Evolutionary conservation across 495 filamentous ascomycete genomes (phyloP).

Genomic region (Staphylotrichum tortipilum): DNA sequence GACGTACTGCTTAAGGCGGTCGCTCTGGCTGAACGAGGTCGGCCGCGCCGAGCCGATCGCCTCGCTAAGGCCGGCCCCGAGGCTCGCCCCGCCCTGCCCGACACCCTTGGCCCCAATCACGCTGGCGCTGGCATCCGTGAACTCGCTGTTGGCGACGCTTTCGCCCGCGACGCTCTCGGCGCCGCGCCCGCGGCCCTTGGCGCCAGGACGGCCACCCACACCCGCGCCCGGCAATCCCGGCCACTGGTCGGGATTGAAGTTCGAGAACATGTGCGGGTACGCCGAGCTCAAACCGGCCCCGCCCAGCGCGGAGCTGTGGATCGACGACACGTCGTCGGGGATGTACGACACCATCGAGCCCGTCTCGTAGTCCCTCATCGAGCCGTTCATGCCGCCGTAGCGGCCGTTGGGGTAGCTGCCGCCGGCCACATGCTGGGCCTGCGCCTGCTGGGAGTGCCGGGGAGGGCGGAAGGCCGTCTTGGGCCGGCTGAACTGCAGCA

Average conservation of each 20-base stretch:
- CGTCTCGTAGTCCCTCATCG: conserved; percentile 68
- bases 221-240: conserved; percentile 64
- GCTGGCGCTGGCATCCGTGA: conserved; percentile 67
- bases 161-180: conserved; percentile 80
- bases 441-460: conserved; percentile 45
- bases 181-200: conserved; percentile 51
- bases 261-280: conserved; percentile 92
- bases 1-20: conserved; percentile 82
- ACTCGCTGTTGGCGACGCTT: conserved; percentile 80
- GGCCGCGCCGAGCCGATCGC: conserved; percentile 39
- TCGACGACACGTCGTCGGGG: conserved; percentile 91
- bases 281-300: conserved; percentile 68
- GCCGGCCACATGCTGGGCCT: conserved; percentile 56
- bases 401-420: conserved; percentile 54
- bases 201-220: conserved; percentile 44
- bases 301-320: conserved; percentile 85
- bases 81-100: conserved; percentile 62
- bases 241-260: conserved; percentile 81
- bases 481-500: conserved; percentile 90
- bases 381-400: conserved; percentile 39
- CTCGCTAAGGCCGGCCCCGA: conserved; percentile 69
- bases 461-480: conserved; percentile 88
- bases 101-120: conserved; percentile 68
- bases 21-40: conserved; percentile 41
- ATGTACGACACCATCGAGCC: conserved; percentile 89